phyloP scores from a whole-genome alignment of 768 basidiomycete genomes.

The Tephrocybe sp. region DNA sequence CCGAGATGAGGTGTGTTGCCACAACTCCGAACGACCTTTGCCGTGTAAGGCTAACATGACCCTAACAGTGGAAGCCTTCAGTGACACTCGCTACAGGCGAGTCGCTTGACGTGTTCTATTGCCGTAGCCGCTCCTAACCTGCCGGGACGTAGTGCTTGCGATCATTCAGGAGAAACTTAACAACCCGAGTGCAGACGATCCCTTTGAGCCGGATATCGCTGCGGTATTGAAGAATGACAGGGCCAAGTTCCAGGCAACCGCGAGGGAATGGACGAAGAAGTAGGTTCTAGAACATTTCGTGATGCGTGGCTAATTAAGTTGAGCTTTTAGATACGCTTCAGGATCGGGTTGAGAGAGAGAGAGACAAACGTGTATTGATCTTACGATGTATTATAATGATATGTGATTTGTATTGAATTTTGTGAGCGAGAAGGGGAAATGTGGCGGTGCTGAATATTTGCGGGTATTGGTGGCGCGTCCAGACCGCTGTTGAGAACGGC shows the following conservation, averaged over 20 bases:
- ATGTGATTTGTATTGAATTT: neutral
- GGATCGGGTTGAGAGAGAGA: neutral
- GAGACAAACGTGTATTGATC: neutral
- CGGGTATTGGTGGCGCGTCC: slow-evolving; percentile 9
- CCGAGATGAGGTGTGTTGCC: slow-evolving; percentile 68
- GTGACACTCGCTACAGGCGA: slow-evolving; percentile 70
- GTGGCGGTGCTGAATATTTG: slow-evolving; percentile 16
- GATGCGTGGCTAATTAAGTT: slow-evolving; percentile 7
- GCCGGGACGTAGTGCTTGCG: slow-evolving; percentile 56
- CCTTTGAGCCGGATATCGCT: slow-evolving; percentile 86
- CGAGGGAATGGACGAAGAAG: slow-evolving; percentile 89
- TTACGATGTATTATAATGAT: slow-evolving; percentile 3
- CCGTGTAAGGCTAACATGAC: slow-evolving; percentile 7
- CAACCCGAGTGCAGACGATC: slow-evolving; percentile 86
- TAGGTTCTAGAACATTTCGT: slow-evolving; percentile 28
- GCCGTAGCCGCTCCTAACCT: neutral
- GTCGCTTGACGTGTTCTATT: slow-evolving; percentile 13
- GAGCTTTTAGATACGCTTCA: slow-evolving; percentile 11
- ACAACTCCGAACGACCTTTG: neutral
- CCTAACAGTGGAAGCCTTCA: slow-evolving; percentile 79
- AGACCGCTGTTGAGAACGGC: slow-evolving; percentile 4
- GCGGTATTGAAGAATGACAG: slow-evolving; percentile 82
- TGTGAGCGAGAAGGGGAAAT: too few relatives aligned
- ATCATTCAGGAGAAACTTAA: slow-evolving; percentile 85
- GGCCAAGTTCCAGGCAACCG: slow-evolving; percentile 68